A percentile compares a stretch with the other conserved stretches of the same genome.
phyloP scores from a whole-genome alignment of 768 basidiomycete species.

The Podaxis pistillaris region DNA sequence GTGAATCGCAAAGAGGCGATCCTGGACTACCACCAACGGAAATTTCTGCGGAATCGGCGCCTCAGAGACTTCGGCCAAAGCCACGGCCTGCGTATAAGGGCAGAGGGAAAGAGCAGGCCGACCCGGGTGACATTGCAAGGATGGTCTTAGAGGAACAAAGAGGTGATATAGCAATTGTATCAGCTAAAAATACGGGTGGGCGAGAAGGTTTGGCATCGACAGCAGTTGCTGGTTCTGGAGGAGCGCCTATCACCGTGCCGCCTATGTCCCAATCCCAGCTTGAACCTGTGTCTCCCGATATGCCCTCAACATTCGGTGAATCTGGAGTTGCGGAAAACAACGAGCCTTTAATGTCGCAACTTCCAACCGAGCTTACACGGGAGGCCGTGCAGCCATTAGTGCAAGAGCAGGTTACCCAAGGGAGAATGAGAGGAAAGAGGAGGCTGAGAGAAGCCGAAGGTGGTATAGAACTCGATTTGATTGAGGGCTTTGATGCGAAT shows the following conservation, averaged over 20 bases:
- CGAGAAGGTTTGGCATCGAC: background rate
- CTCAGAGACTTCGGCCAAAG: conserved; percentile 20
- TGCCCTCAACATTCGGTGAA: background rate
- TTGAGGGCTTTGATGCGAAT: too few relatives aligned
- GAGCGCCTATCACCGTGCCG: too few relatives aligned
- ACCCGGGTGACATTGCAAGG: background rate
- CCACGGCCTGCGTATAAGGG: conserved; percentile 23
- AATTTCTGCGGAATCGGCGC: background rate
- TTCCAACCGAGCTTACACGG: background rate
- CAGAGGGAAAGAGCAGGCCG: conserved; percentile 17
- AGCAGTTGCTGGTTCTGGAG: background rate
- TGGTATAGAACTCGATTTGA: background rate
- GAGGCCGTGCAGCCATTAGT: background rate
- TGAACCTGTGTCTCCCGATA: too few relatives aligned
- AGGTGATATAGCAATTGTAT: background rate
- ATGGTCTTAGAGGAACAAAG: background rate
- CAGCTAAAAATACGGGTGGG: too few relatives aligned
- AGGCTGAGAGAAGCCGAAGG: conserved; percentile 15
- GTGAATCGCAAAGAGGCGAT: background rate
- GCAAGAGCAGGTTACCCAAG: background rate
- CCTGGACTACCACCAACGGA: too few relatives aligned
- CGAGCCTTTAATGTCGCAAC: background rate
- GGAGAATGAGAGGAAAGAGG: background rate
- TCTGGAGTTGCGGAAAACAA: background rate
- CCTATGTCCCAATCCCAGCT: too few relatives aligned